Evolutionary conservation across 2,329 filamentous ascomycete species (phyloP), one percentile per base, ranked within the genome.

Genomic region (Xylogone sp.): DNA sequence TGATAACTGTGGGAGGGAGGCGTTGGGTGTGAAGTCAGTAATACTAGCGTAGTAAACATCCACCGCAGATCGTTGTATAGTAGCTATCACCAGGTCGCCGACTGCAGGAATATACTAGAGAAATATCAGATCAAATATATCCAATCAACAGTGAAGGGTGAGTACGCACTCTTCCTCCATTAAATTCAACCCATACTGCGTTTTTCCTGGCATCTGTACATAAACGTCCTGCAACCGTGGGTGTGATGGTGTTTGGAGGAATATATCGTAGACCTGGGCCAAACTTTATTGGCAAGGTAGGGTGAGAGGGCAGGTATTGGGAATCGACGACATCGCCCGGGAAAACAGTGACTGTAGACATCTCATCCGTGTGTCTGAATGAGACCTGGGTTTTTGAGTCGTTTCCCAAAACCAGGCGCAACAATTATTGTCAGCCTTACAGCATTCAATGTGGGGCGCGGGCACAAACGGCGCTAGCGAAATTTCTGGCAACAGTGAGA

Each of bases 1-100:
- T n/a, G 91, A 83, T 19, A 97, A 79, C 59, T 96, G 88, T 0
- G 89, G 90, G 1, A 97, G 83, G 18, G 88, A 75, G 1, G 88
- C 90, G 52, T 80, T 71, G 2, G 77, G 65, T 3, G 80, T 79
- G 65, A 84, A 79, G 50, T 83, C 77, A 22, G 89, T 87, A 49
- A 97, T 77, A 59, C 79, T 77, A 68, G 91, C 91, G 69, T 88
- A 85, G 77, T 89, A 97, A 66, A 82, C 80, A 61, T 97, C 94
- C 52, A 78, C 76, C 47, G 84, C 80, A 50, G 84, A 86, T 68
- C 86, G 88, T 64, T 88, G 83, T 60, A 97, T 78, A 58, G 89
- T 91, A 53, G 90, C 92, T 65, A 99, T 89, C 58, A 97, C 85
- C 45, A 96, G 82, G 69, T 99, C 94, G 65, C 87, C 86, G n/a